Base-by-base conservation (phyloP, 805 yeast genomes). In the Metschnikowia arizonensis region DNA sequence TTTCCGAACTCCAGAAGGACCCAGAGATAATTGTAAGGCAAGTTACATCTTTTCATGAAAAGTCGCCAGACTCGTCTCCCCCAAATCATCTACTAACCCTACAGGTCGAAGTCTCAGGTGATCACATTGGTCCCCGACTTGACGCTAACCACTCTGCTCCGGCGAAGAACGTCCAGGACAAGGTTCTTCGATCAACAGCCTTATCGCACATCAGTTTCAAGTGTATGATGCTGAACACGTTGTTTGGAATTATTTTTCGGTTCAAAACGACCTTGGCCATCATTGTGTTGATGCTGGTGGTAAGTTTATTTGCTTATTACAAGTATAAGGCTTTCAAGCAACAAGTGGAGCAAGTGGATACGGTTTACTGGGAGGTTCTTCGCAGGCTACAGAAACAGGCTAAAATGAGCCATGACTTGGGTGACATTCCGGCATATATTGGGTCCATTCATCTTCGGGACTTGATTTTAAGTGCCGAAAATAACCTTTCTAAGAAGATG, bases 1-100 rank as follows among this genome's bases (percentile, higher is more conserved):
- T 81, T 2, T 60, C 68, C 29, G 83, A 81, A 55, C 72, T 88
- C 50, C 78, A 79, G 50, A 73, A 69, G 45, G 85, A 83, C 66
- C 83, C 85, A 34, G 87, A 81, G 62, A 74, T 83, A 60, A 79
- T 76, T 66, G 84, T 85, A 78, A 83, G 93, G 86, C 86, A 81
- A 76, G 87, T 82, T 76, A 46, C 50, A 36, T 32, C 28, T 45
- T 52, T 52, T 43, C 19, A 43, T 15, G 12, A 10, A 30, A 14
- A 15, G 19, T 31, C 21, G 40, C 23, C 26, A 11, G 24, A 9
- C 14, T 9, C 23, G 5, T 12, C 14, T 17, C 24, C 23, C 11
- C 10, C 9, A 33, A 25, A 33, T 25, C 23, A 9, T 42, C 11
- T 63, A 64, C 68, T 64, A 64, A 64, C 67, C 42, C 40, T 36